These are phyloP conservation scores for Deinandra increscens DNA, from an alignment of 129 eudicot species.

Conservation along the genomic window DNA sequence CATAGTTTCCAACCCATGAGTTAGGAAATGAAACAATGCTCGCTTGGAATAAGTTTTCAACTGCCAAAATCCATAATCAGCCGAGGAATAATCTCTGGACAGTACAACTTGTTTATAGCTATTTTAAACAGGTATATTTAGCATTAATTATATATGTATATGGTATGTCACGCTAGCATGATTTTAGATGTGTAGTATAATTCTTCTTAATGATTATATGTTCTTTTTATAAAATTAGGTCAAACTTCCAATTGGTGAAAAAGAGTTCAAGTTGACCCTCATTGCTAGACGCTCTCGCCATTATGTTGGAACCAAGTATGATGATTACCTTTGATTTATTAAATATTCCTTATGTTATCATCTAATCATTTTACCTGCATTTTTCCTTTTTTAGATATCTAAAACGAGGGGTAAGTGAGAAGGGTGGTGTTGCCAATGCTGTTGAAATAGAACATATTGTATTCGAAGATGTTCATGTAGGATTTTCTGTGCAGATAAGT, in stretches of 20 bases:
- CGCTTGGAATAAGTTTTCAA: constrained; percentile 90
- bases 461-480: constrained; percentile 72
- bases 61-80: constrained; percentile 70
- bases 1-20: constrained; percentile 64
- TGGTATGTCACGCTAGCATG: constrained; percentile 2
- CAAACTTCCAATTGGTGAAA: constrained; percentile 57
- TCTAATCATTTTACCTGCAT: background rate
- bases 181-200: background rate
- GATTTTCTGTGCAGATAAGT: constrained; percentile 55
- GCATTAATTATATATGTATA: background rate
- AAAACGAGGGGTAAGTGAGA: constrained; percentile 90
- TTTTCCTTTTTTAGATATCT: constrained; percentile 52
- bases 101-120: constrained; percentile 79
- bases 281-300: constrained; percentile 97
- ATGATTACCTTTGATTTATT: constrained; percentile 1
- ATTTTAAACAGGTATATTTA: constrained; percentile 72
- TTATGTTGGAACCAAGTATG: constrained; percentile 96
- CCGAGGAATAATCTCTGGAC: constrained; percentile 84
- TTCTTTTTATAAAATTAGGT: constrained; percentile 42
- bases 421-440: constrained; percentile 97
- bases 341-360: background rate
- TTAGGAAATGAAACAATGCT: constrained; percentile 84
- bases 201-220: background rate
- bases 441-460: constrained; percentile 98
- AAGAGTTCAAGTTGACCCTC: constrained; percentile 62